These are phyloP conservation scores for Naematelia encephala DNA, from an alignment of 768 basidiomycete species.

Conservation along the genomic window DNA sequence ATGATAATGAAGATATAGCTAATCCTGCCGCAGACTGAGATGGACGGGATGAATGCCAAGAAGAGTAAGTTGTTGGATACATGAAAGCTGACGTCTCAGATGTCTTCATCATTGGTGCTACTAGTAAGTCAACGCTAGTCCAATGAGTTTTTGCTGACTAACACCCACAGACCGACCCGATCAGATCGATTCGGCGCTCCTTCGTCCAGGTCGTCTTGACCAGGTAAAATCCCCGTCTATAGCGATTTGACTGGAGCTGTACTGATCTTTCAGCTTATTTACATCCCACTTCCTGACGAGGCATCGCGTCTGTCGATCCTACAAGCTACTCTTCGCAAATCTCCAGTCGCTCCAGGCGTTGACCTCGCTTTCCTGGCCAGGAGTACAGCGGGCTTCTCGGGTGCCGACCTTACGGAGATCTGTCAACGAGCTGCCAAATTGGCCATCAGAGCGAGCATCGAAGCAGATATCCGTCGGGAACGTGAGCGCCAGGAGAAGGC, in stretches of 20 bases:
- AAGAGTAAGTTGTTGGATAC: conserved; percentile 53
- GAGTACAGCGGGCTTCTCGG: conserved; percentile 95
- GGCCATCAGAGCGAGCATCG: conserved; percentile 92
- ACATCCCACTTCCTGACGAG: conserved; percentile 97
- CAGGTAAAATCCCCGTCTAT: conserved; percentile 47
- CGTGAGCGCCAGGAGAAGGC: conserved; percentile 79
- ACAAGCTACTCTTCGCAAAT: conserved; percentile 84
- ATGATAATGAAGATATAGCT: neutral
- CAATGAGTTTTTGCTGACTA: conserved; percentile 57
- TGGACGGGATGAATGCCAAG: conserved; percentile 84
- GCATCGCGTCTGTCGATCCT: conserved; percentile 85
- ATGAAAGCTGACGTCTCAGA: conserved; percentile 54
- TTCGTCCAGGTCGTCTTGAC: conserved; percentile 95
- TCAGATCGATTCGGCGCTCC: conserved; percentile 97
- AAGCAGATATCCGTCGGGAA: conserved; percentile 74
- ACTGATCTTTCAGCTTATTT: conserved; percentile 69
- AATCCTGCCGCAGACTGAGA: conserved; percentile 62
- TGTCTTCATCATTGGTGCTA: conserved; percentile 93
- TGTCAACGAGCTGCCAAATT: conserved; percentile 97
- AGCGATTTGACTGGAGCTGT: neutral
- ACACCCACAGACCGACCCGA: conserved; percentile 78
- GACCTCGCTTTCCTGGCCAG: conserved; percentile 82
- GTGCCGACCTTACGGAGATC: conserved; percentile 99
- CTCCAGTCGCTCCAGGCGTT: conserved; percentile 76
- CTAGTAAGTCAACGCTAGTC: conserved; percentile 73